Conservation (phyloP, 2,329 filamentous ascomycete genomes). For the Aspergillus ibericus region DNA sequence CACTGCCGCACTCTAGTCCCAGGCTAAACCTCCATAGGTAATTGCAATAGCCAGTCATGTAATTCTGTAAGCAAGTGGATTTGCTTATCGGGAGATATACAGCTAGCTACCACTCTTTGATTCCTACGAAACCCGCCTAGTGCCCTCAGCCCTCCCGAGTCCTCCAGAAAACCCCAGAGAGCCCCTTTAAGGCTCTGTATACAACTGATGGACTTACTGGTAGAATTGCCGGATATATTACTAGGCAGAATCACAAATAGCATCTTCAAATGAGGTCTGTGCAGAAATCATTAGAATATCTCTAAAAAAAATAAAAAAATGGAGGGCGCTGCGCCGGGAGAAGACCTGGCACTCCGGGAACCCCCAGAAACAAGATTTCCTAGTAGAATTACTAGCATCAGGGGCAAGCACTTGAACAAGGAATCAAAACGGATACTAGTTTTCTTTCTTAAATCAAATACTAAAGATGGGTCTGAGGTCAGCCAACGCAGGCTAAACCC, state of each 20-base stretch:
- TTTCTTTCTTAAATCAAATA: not conserved
- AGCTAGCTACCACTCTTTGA: not conserved
- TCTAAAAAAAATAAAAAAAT: no score
- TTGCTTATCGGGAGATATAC: not conserved
- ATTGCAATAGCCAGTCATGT: not conserved
- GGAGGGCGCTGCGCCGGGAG: no score
- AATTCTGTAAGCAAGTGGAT: not conserved
- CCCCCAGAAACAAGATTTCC: not conserved
- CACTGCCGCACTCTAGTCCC: not conserved
- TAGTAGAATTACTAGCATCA: not conserved
- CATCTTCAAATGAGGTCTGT: no score
- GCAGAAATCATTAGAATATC: no score
- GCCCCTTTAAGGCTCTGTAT: not conserved
- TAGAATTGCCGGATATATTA: no score
- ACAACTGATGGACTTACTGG: no score
- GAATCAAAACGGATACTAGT: not conserved
- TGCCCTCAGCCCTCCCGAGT: not conserved
- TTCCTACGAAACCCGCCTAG: not conserved
- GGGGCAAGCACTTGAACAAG: not conserved
- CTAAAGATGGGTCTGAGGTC: not conserved
- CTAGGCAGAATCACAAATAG: no score
- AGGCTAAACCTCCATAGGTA: not conserved
- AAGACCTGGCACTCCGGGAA: no score
- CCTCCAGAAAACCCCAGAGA: not conserved
- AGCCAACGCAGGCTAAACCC: not conserved